phyloP scores from a whole-genome alignment of 2,329 filamentous ascomycete genomes.

The Colletotrichum abscissum region DNA sequence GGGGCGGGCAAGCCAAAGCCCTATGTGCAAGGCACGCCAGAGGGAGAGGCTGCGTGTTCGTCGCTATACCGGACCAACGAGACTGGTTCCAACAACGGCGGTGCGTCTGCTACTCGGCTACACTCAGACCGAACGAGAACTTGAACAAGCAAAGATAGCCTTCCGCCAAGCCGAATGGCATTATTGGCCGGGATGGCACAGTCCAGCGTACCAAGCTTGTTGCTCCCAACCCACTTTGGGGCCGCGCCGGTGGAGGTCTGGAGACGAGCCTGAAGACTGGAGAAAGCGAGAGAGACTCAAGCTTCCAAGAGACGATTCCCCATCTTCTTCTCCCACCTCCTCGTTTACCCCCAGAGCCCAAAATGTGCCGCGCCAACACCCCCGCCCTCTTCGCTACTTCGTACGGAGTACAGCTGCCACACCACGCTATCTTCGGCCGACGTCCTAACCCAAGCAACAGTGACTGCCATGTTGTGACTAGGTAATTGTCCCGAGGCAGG shows the following conservation, averaged over 20 bases:
- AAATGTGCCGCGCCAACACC: slow-evolving; percentile 18
- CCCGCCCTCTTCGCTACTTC: neutral
- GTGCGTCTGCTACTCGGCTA: slow-evolving; percentile 38
- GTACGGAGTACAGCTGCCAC: neutral
- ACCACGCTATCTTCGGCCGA: slow-evolving; percentile 6
- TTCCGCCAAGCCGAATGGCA: slow-evolving; percentile 19
- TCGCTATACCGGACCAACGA: neutral
- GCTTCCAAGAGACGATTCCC: slow-evolving; percentile 11
- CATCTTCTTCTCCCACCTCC: neutral
- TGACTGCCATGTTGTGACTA: slow-evolving; percentile 12
- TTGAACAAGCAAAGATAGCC: slow-evolving; percentile 6
- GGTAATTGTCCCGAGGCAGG: slow-evolving; percentile 15
- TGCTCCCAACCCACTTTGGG: slow-evolving; percentile 19
- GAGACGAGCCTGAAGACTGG: slow-evolving; percentile 33
- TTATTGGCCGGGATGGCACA: slow-evolving; percentile 36
- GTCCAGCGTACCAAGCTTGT: slow-evolving; percentile 23
- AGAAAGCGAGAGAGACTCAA: slow-evolving; percentile 7
- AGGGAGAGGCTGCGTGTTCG: slow-evolving; percentile 10
- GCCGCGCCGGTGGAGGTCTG: slow-evolving; percentile 21
- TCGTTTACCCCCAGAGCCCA: neutral
- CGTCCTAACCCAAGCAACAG: slow-evolving; percentile 4
- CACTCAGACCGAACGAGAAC: slow-evolving; percentile 40
- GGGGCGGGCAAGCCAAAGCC: neutral
- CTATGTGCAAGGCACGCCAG: neutral
- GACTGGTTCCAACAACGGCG: slow-evolving; percentile 3